Evolutionary conservation across 805 yeast genomes (phyloP).

Genomic region (Yarrowia bubula): DNA sequence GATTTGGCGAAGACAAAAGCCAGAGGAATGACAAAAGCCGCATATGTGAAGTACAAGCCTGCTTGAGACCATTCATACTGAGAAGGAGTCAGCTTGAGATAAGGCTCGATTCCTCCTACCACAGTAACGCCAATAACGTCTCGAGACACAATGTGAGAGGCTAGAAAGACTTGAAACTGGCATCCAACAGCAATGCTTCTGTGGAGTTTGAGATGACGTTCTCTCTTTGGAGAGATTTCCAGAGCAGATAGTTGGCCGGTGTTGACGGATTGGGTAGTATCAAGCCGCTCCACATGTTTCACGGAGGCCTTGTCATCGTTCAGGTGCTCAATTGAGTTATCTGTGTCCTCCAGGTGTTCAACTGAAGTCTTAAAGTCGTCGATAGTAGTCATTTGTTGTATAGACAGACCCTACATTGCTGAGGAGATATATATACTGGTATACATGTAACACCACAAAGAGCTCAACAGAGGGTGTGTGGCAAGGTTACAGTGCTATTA

Average conservation of each 20-base stretch:
- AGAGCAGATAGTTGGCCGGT: not conserved
- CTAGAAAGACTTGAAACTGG: not conserved
- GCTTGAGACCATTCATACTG: slow-evolving; percentile 5
- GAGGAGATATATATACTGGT: too few relatives aligned
- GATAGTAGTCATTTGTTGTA: too few relatives aligned
- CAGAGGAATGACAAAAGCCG: not conserved
- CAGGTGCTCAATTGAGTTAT: not conserved
- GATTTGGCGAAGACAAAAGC: not conserved
- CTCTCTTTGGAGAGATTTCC: not conserved
- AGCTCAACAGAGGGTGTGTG: too few relatives aligned
- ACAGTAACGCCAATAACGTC: not conserved
- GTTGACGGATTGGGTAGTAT: not conserved
- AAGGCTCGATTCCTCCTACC: not conserved
- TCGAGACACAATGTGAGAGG: slow-evolving; percentile 3
- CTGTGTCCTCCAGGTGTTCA: not conserved
- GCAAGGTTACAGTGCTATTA: too few relatives aligned
- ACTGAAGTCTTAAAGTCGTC: not conserved
- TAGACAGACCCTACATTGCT: too few relatives aligned
- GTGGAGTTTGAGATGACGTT: not conserved
- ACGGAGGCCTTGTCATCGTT: not conserved
- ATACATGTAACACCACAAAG: too few relatives aligned
- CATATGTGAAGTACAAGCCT: not conserved
- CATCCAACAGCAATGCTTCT: not conserved
- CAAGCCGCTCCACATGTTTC: not conserved
- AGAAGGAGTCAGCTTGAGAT: not conserved